Base-by-base conservation (phyloP, 352 stramenopile species). In the Proteromonas lacertae region DNA sequence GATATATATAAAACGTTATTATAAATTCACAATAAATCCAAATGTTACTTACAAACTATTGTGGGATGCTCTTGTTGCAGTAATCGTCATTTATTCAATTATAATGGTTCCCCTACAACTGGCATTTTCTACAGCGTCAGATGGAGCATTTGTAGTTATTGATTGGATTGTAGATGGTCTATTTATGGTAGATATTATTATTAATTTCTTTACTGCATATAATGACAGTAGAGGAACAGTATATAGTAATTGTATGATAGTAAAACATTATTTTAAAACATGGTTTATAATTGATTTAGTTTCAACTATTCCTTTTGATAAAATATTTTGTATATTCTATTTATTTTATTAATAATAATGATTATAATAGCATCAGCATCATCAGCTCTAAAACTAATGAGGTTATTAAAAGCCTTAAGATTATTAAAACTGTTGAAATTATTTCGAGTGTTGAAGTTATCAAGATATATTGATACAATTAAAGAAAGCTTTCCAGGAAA, bases 391-490 rank as follows among this genome's bases (percentile, higher is more conserved):
- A 31, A 3, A 7, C 4, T 9, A 16, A 31, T 9, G 4, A 31
- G 5, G 21, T 21, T 39, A 6, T 39, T 8, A 16, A 5, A 5
- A 28, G 24, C 5, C 5, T 28, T 28, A 10, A 5, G 24, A 10
- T 5, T 28, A 28, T 28, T 28, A 10, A 28, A 17, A 20, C 2
- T 39, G 4, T 17, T 20, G 1, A 10, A 22, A 9, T 7, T 16
- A 16, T 4, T 10, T 0, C 24, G 42, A 22, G 14, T 46, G 4
- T 22, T 42, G 1, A 46, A 46, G 17, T 26, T 46, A 13, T 17
- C n/a, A 6, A 32, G 4, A 5, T 31, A 39, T 24, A 20, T 39
- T 4, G 21, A 29, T 1, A 8, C 2, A 7, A 22, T 39, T 4
- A 22, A 39, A 17, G 34, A 39, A n/a, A n/a, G n/a, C n/a, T n/a